These are phyloP conservation scores for Phaeosphaeriaceae sp. DNA, from an alignment of 2,329 filamentous ascomycete species.

Conservation along the genomic window DNA sequence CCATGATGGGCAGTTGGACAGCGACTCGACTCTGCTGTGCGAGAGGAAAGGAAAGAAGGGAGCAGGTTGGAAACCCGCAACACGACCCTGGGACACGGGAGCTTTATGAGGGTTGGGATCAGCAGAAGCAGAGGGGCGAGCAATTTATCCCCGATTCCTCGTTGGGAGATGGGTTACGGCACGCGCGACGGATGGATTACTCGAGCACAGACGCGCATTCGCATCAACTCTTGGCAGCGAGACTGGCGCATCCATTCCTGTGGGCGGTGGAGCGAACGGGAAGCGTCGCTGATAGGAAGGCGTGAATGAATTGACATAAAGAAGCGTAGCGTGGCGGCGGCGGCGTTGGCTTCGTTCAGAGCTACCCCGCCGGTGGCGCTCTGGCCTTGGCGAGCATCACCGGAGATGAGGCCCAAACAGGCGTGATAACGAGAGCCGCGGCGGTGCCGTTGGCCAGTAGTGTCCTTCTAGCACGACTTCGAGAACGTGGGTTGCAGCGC, in stretches of 20 bases:
- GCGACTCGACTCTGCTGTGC: background rate
- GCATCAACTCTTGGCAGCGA: slow-evolving; percentile 29
- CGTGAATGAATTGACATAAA: slow-evolving; percentile 17
- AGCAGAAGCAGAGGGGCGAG: slow-evolving; percentile 26
- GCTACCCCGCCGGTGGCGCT: slow-evolving; percentile 65
- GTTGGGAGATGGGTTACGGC: slow-evolving; percentile 19
- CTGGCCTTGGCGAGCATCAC: slow-evolving; percentile 59
- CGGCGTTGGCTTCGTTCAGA: slow-evolving; percentile 29
- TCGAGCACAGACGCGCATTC: slow-evolving; percentile 24
- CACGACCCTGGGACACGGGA: slow-evolving; percentile 13
- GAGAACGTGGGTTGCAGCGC: slow-evolving; percentile 19
- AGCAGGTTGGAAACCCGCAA: background rate
- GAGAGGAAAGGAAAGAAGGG: background rate
- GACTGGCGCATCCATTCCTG: slow-evolving; percentile 16
- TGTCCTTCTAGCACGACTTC: slow-evolving; percentile 29
- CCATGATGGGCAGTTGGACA: slow-evolving; percentile 26
- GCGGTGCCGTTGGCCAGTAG: slow-evolving; percentile 7
- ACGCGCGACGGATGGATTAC: slow-evolving; percentile 23
- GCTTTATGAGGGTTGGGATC: slow-evolving; percentile 21
- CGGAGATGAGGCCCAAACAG: slow-evolving; percentile 25
- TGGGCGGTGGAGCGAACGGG: slow-evolving; percentile 11
- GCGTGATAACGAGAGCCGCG: slow-evolving; percentile 24
- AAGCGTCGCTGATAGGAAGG: slow-evolving; percentile 23
- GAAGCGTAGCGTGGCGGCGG: slow-evolving; percentile 28
- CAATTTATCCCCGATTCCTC: slow-evolving; percentile 25